A percentile compares a stretch with the other conserved stretches of the same genome.
phyloP scores from a whole-genome alignment of 1,284 basidiomycete genomes.

The Tetrapyrgos nigripes region DNA sequence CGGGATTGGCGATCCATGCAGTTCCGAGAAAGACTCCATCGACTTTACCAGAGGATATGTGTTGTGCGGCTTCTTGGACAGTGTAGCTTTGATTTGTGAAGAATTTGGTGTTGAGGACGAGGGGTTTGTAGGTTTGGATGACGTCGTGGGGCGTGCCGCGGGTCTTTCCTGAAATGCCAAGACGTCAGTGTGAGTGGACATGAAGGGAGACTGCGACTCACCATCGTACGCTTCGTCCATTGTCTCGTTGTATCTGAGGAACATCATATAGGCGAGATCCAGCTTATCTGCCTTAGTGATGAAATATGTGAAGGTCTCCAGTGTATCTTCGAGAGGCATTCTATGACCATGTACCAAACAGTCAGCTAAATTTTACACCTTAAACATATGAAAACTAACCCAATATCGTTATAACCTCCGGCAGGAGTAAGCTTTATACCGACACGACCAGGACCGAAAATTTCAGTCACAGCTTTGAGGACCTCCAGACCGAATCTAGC shows the following conservation, averaged over 20 bases:
- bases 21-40: conserved; percentile 25
- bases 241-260: background rate
- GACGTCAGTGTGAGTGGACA: too few species aligned
- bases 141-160: conserved; percentile 31
- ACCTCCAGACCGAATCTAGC: conserved; percentile 43
- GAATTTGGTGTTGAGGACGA: conserved; percentile 22
- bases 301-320: conserved; percentile 6
- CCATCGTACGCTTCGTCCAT: background rate
- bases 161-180: conserved; percentile 20
- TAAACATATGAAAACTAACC: background rate
- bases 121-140: conserved; percentile 25
- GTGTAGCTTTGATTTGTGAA: conserved; percentile 26
- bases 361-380: background rate
- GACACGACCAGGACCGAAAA: conserved; percentile 55
- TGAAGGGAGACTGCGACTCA: too few species aligned
- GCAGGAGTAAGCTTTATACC: conserved; percentile 56
- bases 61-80: conserved; percentile 26
- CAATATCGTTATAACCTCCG: conserved; percentile 10
- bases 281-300: conserved; percentile 3
- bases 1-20: conserved; percentile 29
- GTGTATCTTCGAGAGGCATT: conserved; percentile 13
- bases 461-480: conserved; percentile 49
- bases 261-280: background rate
- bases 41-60: conserved; percentile 13
- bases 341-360: background rate